Conservation (phyloP, 2,329 filamentous ascomycete species). For the Dothiorella sarmentorum region DNA sequence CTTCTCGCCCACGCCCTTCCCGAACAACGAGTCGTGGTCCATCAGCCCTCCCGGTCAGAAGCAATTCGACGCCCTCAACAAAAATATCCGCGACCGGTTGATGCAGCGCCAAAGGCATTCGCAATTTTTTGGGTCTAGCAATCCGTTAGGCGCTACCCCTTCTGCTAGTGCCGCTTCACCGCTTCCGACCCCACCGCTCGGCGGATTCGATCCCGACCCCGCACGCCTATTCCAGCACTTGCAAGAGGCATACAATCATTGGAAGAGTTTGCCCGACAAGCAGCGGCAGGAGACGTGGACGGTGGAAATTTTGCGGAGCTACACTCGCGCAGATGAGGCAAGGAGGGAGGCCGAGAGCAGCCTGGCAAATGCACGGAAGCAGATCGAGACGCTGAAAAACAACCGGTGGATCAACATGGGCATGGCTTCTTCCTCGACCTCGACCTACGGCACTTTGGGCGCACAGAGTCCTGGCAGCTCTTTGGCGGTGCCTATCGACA, state of each 20-base stretch:
- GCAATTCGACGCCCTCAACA: slow-evolving; percentile 69
- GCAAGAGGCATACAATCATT: slow-evolving; percentile 72
- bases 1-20: slow-evolving; percentile 75
- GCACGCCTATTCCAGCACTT: slow-evolving; percentile 71
- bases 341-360: slow-evolving; percentile 36
- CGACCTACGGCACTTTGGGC: slow-evolving; percentile 22
- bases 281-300: slow-evolving; percentile 45
- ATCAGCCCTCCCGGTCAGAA: slow-evolving; percentile 69
- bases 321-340: slow-evolving; percentile 39
- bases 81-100: slow-evolving; percentile 66
- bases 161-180: slow-evolving; percentile 40
- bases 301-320: slow-evolving; percentile 46
- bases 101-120: slow-evolving; percentile 32
- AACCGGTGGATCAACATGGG: slow-evolving; percentile 27
- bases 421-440: slow-evolving; percentile 13
- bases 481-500: slow-evolving; percentile 35
- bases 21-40: slow-evolving; percentile 77
- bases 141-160: slow-evolving; percentile 29
- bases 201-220: slow-evolving; percentile 56
- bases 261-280: slow-evolving; percentile 61
- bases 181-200: slow-evolving; percentile 35
- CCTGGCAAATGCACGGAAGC: slow-evolving; percentile 39
- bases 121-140: slow-evolving; percentile 23
- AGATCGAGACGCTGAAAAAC: slow-evolving; percentile 41
- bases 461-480: slow-evolving; percentile 29